Percentiles rank a stretch among this genome's conserved stretches.
phyloP scores from a whole-genome alignment of 306 rosid genomes.

The Cajanus cajan region DNA sequence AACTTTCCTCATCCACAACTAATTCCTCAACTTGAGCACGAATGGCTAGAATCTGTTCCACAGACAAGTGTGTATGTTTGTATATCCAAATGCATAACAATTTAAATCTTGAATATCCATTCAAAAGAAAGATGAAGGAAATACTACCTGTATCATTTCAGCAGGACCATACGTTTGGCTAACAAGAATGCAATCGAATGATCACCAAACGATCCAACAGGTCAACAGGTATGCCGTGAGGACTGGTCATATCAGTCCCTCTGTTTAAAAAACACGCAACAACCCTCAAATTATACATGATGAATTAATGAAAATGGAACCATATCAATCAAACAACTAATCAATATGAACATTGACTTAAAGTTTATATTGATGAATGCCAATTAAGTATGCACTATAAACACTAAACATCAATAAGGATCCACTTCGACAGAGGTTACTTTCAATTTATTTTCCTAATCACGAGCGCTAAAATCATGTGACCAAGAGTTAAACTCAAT shows the following conservation, averaged over 20 bases:
- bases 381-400: not conserved
- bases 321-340: slow-evolving; percentile 5
- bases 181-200: too few species aligned
- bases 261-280: slow-evolving; percentile 38
- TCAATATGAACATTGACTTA: not conserved
- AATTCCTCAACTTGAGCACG: slow-evolving; percentile 95
- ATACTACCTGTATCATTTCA: slow-evolving; percentile 84
- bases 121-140: not conserved
- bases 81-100: not conserved
- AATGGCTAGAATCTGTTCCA: slow-evolving; percentile 74
- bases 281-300: slow-evolving; percentile 26
- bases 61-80: slow-evolving; percentile 18
- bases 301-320: not conserved
- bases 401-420: not conserved
- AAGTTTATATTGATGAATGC: not conserved
- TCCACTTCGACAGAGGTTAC: not conserved
- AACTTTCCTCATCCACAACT: slow-evolving; percentile 81
- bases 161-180: slow-evolving; percentile 85
- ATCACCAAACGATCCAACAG: slow-evolving; percentile 88
- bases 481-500: not conserved
- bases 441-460: not conserved
- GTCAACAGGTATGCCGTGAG: slow-evolving; percentile 98
- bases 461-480: not conserved
- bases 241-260: slow-evolving; percentile 94
- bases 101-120: not conserved